Evolutionary conservation across 1,284 basidiomycete genomes (phyloP).

Genomic region (Moesziomyces sp.): DNA sequence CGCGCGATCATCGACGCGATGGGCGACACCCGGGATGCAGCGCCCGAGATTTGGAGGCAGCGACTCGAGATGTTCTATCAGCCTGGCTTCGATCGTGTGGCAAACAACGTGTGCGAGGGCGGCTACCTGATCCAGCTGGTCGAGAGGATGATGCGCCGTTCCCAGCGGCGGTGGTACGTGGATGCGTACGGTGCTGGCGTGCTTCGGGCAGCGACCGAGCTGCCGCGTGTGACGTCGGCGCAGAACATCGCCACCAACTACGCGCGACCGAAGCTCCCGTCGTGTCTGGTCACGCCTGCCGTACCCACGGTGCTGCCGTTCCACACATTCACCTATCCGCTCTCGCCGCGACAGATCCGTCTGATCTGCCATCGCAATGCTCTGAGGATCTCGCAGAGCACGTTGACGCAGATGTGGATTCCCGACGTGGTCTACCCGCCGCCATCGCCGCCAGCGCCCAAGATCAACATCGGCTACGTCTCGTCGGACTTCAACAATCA

Average conservation of each 20-base stretch:
- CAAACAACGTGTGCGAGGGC: conserved; percentile 70
- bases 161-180: conserved; percentile 73
- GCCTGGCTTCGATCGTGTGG: conserved; percentile 58
- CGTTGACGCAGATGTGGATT: conserved; percentile 72
- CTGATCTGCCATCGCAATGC: conserved; percentile 75
- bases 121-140: conserved; percentile 73
- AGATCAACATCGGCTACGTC: conserved; percentile 74
- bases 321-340: conserved; percentile 74
- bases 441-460: conserved; percentile 71
- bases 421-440: conserved; percentile 72
- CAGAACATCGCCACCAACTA: conserved; percentile 53
- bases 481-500: conserved; percentile 76
- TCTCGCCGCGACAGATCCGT: conserved; percentile 72
- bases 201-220: conserved; percentile 11
- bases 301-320: conserved; percentile 75
- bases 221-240: conserved; percentile 19
- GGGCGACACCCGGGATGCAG: conserved; percentile 47
- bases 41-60: conserved; percentile 69
- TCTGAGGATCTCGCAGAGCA: conserved; percentile 72
- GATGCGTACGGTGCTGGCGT: conserved; percentile 55
- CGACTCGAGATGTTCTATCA: conserved; percentile 69
- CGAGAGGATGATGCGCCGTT: conserved; percentile 71
- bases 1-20: conserved; percentile 67
- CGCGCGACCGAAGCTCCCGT: conserved; percentile 67
- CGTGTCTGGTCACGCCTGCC: conserved; percentile 69